phyloP scores from a whole-genome alignment of 805 yeast genomes.

The Aciculoconidium aculeatum region DNA sequence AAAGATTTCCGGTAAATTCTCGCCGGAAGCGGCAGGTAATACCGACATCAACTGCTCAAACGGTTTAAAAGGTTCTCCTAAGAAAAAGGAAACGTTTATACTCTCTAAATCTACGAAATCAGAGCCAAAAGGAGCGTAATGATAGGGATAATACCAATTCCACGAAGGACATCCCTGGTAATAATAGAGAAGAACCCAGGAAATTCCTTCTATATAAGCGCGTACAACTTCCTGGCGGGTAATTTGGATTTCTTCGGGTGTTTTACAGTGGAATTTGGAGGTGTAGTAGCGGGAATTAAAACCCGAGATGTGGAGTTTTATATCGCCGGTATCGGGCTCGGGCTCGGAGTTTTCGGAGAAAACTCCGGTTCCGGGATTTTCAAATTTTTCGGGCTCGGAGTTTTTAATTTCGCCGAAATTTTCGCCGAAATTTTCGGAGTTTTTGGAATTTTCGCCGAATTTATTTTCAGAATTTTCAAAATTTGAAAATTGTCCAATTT shows the following conservation, averaged over 20 bases:
- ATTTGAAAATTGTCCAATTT: constrained; percentile 24
- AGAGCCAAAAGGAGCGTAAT: constrained; percentile 95
- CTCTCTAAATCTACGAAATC: constrained; percentile 62
- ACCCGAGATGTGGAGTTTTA: constrained; percentile 82
- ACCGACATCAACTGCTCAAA: constrained; percentile 94
- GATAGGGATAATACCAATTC: constrained; percentile 97
- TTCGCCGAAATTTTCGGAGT: background rate
- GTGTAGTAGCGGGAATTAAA: constrained; percentile 76
- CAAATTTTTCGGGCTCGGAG: background rate
- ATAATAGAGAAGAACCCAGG: constrained; percentile 94
- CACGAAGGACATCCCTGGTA: constrained; percentile 98
- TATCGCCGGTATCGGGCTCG: constrained; percentile 36
- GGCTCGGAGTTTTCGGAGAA: constrained; percentile 19
- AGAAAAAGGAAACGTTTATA: constrained; percentile 50
- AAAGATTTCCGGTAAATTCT: constrained; percentile 75
- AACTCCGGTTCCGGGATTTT: constrained; percentile 7
- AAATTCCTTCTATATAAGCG: constrained; percentile 85
- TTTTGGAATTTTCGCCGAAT: background rate
- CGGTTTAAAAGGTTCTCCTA: constrained; percentile 81
- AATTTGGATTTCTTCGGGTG: constrained; percentile 48
- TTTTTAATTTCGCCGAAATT: background rate
- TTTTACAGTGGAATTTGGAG: constrained; percentile 58
- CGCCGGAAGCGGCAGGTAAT: constrained; percentile 88
- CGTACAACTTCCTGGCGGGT: constrained; percentile 56
- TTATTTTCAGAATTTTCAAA: constrained; percentile 18